phyloP scores from a whole-genome alignment of 306 rosid species.

The Oxytropis ochrocephala region DNA sequence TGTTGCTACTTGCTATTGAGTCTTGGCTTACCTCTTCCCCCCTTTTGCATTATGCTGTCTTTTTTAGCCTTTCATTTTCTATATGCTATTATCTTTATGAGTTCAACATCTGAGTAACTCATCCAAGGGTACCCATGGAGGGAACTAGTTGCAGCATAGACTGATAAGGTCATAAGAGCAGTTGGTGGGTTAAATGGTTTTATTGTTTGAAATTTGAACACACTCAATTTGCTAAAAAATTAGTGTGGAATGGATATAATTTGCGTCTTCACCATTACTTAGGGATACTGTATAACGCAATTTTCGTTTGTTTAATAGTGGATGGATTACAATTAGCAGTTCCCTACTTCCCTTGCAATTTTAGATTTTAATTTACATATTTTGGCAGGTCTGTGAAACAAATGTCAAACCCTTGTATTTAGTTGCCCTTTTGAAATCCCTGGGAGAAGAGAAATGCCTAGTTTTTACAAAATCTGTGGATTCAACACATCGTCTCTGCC shows the following conservation, averaged over 20 bases:
- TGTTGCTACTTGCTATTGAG: background rate
- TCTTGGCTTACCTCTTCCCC: background rate
- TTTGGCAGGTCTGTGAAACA: conserved; percentile 63
- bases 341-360: conserved; percentile 1
- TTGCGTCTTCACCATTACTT: background rate
- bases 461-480: conserved; percentile 90
- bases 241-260: background rate
- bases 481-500: conserved; percentile 80
- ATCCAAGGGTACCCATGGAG: background rate
- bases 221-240: background rate
- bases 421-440: conserved; percentile 70
- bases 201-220: background rate
- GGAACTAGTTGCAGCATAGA: background rate
- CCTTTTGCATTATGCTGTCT: background rate
- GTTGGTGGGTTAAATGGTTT: background rate
- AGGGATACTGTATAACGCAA: background rate
- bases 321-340: background rate
- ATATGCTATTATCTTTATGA: background rate
- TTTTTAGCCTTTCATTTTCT: background rate
- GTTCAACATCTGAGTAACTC: background rate
- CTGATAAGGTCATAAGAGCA: background rate
- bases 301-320: background rate
- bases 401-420: conserved; percentile 76
- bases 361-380: background rate
- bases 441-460: conserved; percentile 78